Evolutionary conservation across 768 basidiomycete species (phyloP), one percentile per base, ranked within the genome.

Genomic region (Filobasidium floriforme): DNA sequence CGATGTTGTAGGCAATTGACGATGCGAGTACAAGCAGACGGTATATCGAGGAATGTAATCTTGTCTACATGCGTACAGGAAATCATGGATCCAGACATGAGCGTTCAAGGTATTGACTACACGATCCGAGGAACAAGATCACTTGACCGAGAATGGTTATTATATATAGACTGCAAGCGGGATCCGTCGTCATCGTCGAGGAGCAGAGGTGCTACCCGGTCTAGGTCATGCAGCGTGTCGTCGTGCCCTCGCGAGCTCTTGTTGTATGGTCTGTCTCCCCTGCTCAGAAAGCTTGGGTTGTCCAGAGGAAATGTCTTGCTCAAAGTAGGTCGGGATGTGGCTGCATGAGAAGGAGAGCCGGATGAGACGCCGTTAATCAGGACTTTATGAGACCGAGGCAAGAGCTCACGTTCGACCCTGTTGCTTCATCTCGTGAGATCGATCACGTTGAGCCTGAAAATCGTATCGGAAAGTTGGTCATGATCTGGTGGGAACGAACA

Each of bases 271-370:
- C 70, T 83, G 81, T 63, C 80, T 76, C 6, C 93, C 93, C 51
- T 83, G 87, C 0, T 79, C 81, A 0, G 89, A 90, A 22, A 97
- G 82, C 19, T 68, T 74, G 1, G 91, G 85, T 64, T 84, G 82
- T 14, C 93, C 93, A 12, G 82, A 82, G 41, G 81, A 82, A 61
- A 86, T 81, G 61, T 88, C 85, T 62, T 82, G 80, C 73, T 88
- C 87, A 72, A 97, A 94, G 79, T 87, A 91, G 43, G 75, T 74
- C 29, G 92, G 86, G 62, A 85, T 81, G 76, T 90, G 90, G 69
- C 90, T 77, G 59, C 7, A 26, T 18, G 10, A 3, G 43, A 9
- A 19, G 29, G 15, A 28, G 14, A 49, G 41, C 60, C 24, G 28
- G 32, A 37, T 49, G 26, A 1, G 43, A 37, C 24, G 7, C 11